Evolutionary conservation across 148 eudicot species (phyloP).

Genomic region (Polygonum maritimum): DNA sequence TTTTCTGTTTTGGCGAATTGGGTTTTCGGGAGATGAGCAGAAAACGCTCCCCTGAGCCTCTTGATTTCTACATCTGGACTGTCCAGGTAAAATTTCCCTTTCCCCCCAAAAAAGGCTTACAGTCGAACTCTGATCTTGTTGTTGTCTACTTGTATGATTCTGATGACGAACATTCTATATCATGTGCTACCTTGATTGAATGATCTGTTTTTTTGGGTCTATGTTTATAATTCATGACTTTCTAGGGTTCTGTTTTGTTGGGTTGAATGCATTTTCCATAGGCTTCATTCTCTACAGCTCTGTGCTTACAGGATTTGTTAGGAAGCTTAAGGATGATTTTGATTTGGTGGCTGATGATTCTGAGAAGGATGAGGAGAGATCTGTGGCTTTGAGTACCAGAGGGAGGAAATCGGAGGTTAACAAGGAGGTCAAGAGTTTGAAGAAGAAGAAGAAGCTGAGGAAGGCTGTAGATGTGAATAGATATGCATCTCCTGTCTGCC

Average conservation of each 20-base stretch:
- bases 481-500: not conserved
- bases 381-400: constrained; percentile 28
- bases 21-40: constrained; percentile 53
- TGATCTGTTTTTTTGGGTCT: not conserved
- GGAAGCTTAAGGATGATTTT: constrained; percentile 77
- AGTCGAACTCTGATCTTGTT: not conserved
- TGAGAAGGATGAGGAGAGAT: not conserved
- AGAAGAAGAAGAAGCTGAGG: constrained; percentile 2
- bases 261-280: not conserved
- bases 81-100: constrained; percentile 32
- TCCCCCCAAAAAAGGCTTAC: not conserved
- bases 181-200: not conserved
- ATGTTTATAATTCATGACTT: not conserved
- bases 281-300: not conserved
- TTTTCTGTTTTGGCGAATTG: not conserved
- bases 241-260: not conserved
- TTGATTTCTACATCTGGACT: constrained; percentile 74
- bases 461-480: not conserved
- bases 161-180: not conserved
- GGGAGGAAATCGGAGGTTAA: constrained; percentile 11
- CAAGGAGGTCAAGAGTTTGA: not conserved
- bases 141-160: not conserved
- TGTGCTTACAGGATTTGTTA: constrained; percentile 15
- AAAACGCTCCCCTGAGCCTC: constrained; percentile 56
- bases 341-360: constrained; percentile 44